Base-by-base conservation (phyloP, 1,139 yeast species). In the Lodderomyces oxycetoniae region DNA sequence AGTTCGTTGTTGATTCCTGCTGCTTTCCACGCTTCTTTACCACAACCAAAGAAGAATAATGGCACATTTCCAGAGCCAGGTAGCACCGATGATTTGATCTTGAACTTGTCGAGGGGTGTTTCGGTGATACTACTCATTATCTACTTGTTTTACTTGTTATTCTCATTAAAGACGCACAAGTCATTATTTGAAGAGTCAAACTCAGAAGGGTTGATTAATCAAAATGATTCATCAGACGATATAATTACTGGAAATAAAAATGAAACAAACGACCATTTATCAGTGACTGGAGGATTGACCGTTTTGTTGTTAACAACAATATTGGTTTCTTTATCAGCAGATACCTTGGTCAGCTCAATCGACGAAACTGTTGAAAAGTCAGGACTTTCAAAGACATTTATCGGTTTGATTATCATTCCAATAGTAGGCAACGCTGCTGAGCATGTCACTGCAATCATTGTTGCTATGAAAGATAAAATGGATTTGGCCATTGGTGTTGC, bases 391-490 rank as follows among this genome's bases (percentile, higher is more conserved):
- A 91, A 89, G 70, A 89, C 97, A 0, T 91, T 91, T 52, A 87
- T 91, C 49, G 98, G 98, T 57, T 70, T 91, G 46, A 83, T 91
- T 48, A 78, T 91, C 32, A 80, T 91, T 43, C 98, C 98, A 32
- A 89, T 93, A 44, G 97, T 91, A 20, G 98, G 98, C 39, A 91
- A 91, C 52, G 98, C 98, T 2, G 97, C 98, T 10, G 98, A 91
- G 61, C 98, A 91, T 57, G 97, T 86, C 32, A 91, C 97, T 12
- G 96, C 97, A 2, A 83, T 91, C 31, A 74, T 87, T 43, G 97
- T 91, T 32, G 97, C 98, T 19, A 77, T 81, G 75, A 88, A 88
- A 61, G 87, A 91, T 61, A 91, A 93, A 62, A 91, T 93, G 96
- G 97, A 91, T 57, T 73, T 91, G 45, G 96, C 98, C 8, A 77